Evolutionary conservation across 768 basidiomycete genomes (phyloP).

Genomic region (Suillus occidentalis): DNA sequence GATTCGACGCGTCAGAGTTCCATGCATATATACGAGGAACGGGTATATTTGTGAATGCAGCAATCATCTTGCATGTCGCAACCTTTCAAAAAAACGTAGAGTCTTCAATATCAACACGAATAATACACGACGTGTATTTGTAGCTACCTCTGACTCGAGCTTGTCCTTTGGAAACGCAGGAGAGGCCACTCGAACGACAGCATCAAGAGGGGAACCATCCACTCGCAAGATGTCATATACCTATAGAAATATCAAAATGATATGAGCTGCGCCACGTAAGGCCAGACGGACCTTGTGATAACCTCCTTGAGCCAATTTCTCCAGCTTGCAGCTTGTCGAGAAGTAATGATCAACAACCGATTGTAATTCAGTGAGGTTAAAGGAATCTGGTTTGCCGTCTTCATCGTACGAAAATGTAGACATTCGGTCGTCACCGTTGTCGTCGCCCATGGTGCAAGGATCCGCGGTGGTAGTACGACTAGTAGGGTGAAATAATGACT

Average conservation of each 20-base stretch:
- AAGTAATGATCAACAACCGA: neutral
- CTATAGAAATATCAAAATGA: neutral
- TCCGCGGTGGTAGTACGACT: too few species aligned
- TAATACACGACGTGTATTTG: neutral
- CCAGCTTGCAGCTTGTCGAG: neutral
- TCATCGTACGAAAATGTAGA: neutral
- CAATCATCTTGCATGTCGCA: neutral
- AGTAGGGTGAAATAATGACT: too few species aligned
- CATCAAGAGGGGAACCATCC: neutral
- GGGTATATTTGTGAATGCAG: neutral
- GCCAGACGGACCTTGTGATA: neutral
- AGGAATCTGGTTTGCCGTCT: neutral
- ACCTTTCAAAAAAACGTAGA: neutral
- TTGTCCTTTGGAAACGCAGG: constrained; percentile 1
- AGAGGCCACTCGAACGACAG: neutral
- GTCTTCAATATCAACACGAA: neutral
- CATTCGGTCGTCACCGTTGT: neutral
- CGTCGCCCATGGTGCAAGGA: neutral
- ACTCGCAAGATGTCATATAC: neutral
- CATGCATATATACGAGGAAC: neutral
- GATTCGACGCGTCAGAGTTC: neutral
- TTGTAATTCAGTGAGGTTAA: neutral
- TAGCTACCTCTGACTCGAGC: neutral
- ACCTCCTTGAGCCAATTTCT: neutral
- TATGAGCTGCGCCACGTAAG: neutral